Conservation (phyloP, 129 eudicot genomes). For the Tanacetum coccineum region DNA sequence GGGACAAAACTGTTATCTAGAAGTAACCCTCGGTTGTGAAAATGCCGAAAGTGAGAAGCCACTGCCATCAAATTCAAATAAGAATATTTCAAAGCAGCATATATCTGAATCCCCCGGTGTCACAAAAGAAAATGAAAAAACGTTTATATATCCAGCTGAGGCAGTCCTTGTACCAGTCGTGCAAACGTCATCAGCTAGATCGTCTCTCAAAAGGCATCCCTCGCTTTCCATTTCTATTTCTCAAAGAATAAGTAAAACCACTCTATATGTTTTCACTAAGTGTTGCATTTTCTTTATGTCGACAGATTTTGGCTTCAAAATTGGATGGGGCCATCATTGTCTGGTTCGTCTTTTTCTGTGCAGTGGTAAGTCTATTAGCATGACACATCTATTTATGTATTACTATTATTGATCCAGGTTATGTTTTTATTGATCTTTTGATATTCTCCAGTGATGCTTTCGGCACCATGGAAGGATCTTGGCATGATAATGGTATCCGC, state of each 20-base stretch:
- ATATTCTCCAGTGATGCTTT: constrained; percentile 38
- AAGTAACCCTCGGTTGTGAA: constrained; percentile 76
- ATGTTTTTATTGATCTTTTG: constrained; percentile 10
- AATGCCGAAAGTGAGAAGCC: constrained; percentile 41
- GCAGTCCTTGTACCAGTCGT: constrained; percentile 92
- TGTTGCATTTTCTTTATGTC: constrained; percentile 9
- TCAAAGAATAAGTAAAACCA: not conserved
- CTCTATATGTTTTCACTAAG: not conserved
- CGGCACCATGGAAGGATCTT: constrained; percentile 64
- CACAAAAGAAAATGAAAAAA: constrained; percentile 38
- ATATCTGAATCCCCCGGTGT: constrained; percentile 28
- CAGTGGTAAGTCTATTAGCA: constrained; percentile 52
- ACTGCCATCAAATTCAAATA: constrained; percentile 38
- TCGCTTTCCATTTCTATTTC: not conserved
- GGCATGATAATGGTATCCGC: constrained; percentile 52
- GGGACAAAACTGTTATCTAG: constrained; percentile 83
- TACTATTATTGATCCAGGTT: too few species aligned
- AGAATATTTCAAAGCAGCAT: constrained; percentile 28
- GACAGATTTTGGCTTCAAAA: constrained; percentile 93
- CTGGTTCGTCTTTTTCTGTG: constrained; percentile 66
- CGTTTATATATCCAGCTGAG: constrained; percentile 87
- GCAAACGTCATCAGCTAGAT: constrained; percentile 81
- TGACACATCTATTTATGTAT: not conserved
- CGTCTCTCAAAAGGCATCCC: constrained; percentile 73
- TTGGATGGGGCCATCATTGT: constrained; percentile 86